These are phyloP conservation scores for Arxiozyma slooffiae DNA, from an alignment of 1,139 yeast genomes.

Conservation along the genomic window DNA sequence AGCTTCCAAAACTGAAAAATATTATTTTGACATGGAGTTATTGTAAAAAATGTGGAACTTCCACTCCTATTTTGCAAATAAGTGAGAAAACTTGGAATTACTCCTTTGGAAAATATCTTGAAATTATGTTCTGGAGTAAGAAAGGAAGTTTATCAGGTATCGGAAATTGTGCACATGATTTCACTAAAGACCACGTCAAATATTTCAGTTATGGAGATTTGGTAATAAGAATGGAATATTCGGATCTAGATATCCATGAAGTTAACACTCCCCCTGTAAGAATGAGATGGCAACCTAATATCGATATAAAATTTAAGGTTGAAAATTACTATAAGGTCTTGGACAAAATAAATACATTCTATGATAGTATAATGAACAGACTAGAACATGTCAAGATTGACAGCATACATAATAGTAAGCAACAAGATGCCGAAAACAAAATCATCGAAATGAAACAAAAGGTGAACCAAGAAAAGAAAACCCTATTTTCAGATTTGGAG, in stretches of 20 bases:
- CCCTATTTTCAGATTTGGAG: conserved; percentile 40
- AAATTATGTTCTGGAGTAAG: conserved; percentile 71
- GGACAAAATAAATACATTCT: conserved; percentile 49
- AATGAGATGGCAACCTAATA: conserved; percentile 63
- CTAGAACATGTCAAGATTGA: conserved; percentile 75
- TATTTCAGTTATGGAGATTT: conserved; percentile 77
- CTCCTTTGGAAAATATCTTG: conserved; percentile 88
- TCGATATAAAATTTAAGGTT: conserved; percentile 59
- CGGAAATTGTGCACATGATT: conserved; percentile 67
- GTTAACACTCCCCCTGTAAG: conserved; percentile 68
- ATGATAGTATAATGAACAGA: conserved; percentile 63
- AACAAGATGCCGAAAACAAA: conserved; percentile 55
- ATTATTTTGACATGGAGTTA: conserved; percentile 87
- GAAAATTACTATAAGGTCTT: conserved; percentile 50
- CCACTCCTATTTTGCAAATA: conserved; percentile 78
- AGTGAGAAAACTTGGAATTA: conserved; percentile 82
- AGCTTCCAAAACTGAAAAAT: conserved; percentile 52
- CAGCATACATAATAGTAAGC: conserved; percentile 56
- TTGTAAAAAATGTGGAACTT: conserved; percentile 67
- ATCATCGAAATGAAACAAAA: conserved; percentile 49
- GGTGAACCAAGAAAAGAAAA: conserved; percentile 43
- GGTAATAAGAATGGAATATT: conserved; percentile 71
- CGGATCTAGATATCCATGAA: conserved; percentile 64
- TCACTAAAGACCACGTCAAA: conserved; percentile 68
- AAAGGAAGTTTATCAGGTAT: conserved; percentile 35